These are phyloP conservation scores for Vitis rotundifolia DNA, from an alignment of 164 flowering plant species.

Conservation along the genomic window DNA sequence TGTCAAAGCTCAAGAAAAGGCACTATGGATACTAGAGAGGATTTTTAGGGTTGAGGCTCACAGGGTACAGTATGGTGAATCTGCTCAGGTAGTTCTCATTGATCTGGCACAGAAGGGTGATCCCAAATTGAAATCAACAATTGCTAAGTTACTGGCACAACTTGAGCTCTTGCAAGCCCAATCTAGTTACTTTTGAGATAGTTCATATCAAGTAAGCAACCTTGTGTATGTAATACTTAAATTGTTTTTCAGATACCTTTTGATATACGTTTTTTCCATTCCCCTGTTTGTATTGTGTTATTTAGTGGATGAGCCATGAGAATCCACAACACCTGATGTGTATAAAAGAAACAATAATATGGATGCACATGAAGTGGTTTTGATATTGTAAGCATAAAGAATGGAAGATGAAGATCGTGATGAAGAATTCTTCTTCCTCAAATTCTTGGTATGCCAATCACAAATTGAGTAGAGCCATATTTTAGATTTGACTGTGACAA, in stretches of 20 bases:
- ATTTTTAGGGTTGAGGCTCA: constrained; percentile 55
- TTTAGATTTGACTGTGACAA: too few relatives aligned
- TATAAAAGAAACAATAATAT: too few relatives aligned
- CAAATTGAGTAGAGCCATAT: too few relatives aligned
- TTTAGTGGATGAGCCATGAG: too few relatives aligned
- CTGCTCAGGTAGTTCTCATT: constrained; percentile 66
- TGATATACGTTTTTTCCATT: too few relatives aligned
- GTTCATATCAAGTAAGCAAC: neutral
- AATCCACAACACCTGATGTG: too few relatives aligned
- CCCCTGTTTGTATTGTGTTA: neutral
- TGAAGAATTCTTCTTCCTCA: too few relatives aligned
- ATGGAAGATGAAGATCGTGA: too few relatives aligned
- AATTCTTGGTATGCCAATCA: too few relatives aligned
- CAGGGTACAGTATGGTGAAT: constrained; percentile 54
- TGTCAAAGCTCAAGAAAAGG: constrained; percentile 64
- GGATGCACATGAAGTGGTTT: too few relatives aligned
- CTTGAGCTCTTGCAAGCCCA: constrained; percentile 80
- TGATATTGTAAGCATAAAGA: too few relatives aligned
- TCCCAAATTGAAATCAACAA: constrained; percentile 43
- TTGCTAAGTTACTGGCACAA: constrained; percentile 72
- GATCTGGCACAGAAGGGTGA: constrained; percentile 80
- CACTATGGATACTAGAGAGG: constrained; percentile 77
- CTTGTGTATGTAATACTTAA: too few relatives aligned
- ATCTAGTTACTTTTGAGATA: constrained; percentile 70
- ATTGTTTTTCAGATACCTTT: neutral